Conservation (phyloP, 306 rosid genomes). For the Quercus rubra region DNA sequence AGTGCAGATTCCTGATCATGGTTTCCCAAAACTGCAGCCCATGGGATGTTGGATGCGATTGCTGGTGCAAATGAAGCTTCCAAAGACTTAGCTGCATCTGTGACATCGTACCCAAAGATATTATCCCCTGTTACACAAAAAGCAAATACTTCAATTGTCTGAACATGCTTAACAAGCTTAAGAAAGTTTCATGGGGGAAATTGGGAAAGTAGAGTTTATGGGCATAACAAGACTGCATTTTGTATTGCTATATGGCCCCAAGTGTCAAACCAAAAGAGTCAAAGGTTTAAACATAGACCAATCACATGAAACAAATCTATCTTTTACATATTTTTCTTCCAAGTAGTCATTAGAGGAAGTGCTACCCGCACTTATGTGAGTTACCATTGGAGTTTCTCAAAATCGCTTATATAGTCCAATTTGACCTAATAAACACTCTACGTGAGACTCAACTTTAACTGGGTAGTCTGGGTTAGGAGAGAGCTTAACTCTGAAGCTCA, state of each 20-base stretch:
- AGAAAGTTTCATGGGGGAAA: background rate
- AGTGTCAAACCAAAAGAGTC: background rate
- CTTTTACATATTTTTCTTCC: no score
- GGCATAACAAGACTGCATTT: background rate
- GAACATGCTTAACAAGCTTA: no score
- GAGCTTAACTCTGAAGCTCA: no score
- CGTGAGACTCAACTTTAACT: no score
- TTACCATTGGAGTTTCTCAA: no score
- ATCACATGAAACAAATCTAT: background rate
- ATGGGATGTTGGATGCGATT: constrained; percentile 72
- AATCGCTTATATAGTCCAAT: no score
- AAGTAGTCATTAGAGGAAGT: no score
- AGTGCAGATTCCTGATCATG: constrained; percentile 93
- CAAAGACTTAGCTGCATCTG: constrained; percentile 68
- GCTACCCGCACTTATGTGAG: no score
- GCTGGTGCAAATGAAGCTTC: constrained; percentile 89
- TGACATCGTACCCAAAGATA: constrained; percentile 59
- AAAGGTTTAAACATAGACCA: background rate
- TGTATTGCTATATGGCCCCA: background rate
- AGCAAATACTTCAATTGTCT: no score
- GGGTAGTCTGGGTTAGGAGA: no score
- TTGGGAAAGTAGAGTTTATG: background rate
- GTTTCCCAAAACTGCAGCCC: constrained; percentile 93
- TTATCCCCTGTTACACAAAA: constrained; percentile 61
- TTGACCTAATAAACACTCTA: no score